phyloP scores from a whole-genome alignment of 1,139 yeast genomes.

The Ogataea hybrid region DNA sequence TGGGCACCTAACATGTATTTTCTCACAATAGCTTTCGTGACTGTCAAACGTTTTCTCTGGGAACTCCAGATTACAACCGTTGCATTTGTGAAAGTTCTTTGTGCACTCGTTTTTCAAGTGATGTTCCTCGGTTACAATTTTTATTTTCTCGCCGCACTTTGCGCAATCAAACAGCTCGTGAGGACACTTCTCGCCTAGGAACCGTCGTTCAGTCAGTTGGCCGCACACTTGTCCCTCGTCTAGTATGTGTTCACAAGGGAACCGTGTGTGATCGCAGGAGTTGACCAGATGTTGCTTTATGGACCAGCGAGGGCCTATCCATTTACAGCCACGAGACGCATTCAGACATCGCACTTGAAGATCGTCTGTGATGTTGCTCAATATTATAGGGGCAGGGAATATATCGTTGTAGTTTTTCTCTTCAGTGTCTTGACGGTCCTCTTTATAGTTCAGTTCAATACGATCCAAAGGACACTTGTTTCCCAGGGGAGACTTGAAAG shows the following conservation, averaged over 20 bases:
- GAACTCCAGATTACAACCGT: constrained; percentile 33
- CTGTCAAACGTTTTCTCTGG: constrained; percentile 28
- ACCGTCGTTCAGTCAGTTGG: constrained; percentile 20
- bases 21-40: constrained; percentile 36
- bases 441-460: constrained; percentile 39
- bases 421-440: constrained; percentile 5
- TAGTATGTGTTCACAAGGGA: constrained; percentile 36
- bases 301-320: constrained; percentile 62
- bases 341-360: constrained; percentile 57
- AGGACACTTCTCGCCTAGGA: constrained; percentile 31
- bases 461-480: constrained; percentile 66
- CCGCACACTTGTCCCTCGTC: constrained; percentile 24
- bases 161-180: constrained; percentile 41
- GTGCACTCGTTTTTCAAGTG: constrained; percentile 44
- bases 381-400: constrained; percentile 59
- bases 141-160: constrained; percentile 39
- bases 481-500: constrained; percentile 37
- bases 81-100: constrained; percentile 35
- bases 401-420: constrained; percentile 32
- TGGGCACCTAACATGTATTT: constrained; percentile 34
- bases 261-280: constrained; percentile 53
- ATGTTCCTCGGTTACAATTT: constrained; percentile 32
- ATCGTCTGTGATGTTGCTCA: constrained; percentile 62
- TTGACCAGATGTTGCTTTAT: constrained; percentile 48
- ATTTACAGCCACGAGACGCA: constrained; percentile 51